Evolutionary conservation across 805 yeast genomes (phyloP), one percentile per base, ranked within the genome.

Genomic region (Candida pini): DNA sequence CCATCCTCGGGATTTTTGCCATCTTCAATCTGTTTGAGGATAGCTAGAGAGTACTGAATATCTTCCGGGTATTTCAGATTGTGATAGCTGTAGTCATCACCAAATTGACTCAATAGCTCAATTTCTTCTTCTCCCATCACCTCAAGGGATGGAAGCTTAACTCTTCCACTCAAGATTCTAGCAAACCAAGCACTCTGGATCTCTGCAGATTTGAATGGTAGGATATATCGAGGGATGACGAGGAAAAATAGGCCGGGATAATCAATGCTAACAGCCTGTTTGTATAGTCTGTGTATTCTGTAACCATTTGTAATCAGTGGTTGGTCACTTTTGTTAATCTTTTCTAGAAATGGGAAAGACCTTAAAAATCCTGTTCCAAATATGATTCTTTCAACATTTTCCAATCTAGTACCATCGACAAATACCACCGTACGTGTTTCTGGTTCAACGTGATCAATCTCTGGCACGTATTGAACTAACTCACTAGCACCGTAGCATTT

Each of bases 301-400:
- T 48, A 51, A 2, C 81, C 80, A 34, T 62, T 55, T 1, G 77
- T 64, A 20, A 71, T 58, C 19, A 71, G 37, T 3, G 66, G 69
- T 31, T 43, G 36, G 1, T 38, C 43, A 10, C 49, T 41, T 9
- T 40, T 30, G 36, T 48, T 49, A n/a, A 55, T 34, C 9, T 47
- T 38, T 15, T 65, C 58, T 34, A 82, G 54, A 44, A 69, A 79
- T 8, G 90, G 88, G 36, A 69, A 67, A 15, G 76, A 70, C 44
- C 74, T 75, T 32, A 73, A 62, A 54, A 78, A 83, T 0, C 92
- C 92, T 0, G 92, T 83, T 12, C 81, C 81, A 52, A 77, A 80
- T 12, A 83, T 59, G 12, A 83, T 57, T 19, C 53, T 53, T 33
- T 78, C 84, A 22, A 81, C 72, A 29, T 66, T 62, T 1, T 46